Evolutionary conservation across 2,329 filamentous ascomycete genomes (phyloP), one percentile per base, ranked within the genome.

Genomic region (Sclerotinia borealis): DNA sequence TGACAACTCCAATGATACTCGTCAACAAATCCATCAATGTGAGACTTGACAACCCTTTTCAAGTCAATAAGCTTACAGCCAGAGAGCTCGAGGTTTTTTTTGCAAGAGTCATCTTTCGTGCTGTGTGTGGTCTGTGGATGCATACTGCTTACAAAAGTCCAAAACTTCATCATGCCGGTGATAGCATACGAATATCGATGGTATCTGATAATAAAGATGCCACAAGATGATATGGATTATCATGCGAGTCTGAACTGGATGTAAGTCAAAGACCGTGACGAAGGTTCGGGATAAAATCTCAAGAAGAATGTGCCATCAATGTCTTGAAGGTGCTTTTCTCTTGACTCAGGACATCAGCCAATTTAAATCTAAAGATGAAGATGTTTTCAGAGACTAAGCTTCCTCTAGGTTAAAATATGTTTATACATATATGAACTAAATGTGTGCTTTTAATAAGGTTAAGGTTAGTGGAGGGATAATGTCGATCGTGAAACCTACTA

Each of bases 51-150:
- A 77, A 17, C 82, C 71, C 65, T 81, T 79, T 11, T 80, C 79
- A 70, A 81, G 83, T 83, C 83, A 87, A 72, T 81, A 83, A 0
- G 79, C 77, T n/a, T 86, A 71, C 41, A 87, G 68, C 13, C 86
- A 70, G 65, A 87, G 69, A 0, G 83, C 84, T 34, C 78, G 75
- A 0, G 79, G 73, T 50, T 87, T 84, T 65, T 83, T 85, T 0
- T 66, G 43, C 51, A 78, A 72, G 0, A 87, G 68, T n/a, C 85
- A 65, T 4, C 39, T 37, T 15, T 76, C 75, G 67, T 79, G 85
- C 0, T 74, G n/a, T n/a, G n/a, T n/a, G n/a, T n/a, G n/a, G n/a
- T n/a, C n/a, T n/a, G 73, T 0, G 76, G 70, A 22, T 78, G 75
- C 54, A 84, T 76, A 52, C 78, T 75, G 11, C 75, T 74, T 37